Evolutionary conservation across 2,329 filamentous ascomycete genomes (phyloP).

Genomic region (Kalmusia sp.): DNA sequence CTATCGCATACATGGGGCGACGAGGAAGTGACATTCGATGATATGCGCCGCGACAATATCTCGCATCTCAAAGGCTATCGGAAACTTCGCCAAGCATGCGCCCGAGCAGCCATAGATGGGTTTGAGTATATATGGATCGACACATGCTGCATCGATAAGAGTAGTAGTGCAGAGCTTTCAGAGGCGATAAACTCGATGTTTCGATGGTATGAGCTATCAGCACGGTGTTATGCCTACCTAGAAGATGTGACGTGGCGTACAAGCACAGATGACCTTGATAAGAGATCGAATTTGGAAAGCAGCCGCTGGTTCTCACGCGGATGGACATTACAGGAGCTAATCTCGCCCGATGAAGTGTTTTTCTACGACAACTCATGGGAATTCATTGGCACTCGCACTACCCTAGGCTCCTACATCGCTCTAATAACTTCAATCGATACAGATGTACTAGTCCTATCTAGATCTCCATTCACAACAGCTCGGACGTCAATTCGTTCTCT

Average conservation of each 20-base stretch:
- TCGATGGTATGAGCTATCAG: constrained; percentile 12
- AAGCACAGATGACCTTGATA: background rate
- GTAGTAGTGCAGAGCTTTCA: background rate
- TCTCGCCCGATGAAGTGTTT: constrained; percentile 6
- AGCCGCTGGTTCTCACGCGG: constrained; percentile 17
- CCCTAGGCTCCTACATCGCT: background rate
- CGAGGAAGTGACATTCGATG: constrained; percentile 2
- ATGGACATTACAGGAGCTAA: constrained; percentile 16
- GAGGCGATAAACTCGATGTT: constrained; percentile 5
- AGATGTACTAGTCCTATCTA: background rate
- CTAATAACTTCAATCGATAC: background rate
- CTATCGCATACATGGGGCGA: constrained; percentile 13
- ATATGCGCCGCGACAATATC: background rate
- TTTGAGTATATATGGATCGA: constrained; percentile 16
- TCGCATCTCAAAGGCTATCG: background rate
- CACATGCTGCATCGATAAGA: constrained; percentile 16
- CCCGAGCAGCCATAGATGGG: background rate
- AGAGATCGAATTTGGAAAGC: background rate
- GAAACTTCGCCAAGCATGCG: background rate
- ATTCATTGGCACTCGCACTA: constrained; percentile 6
- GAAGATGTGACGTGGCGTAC: constrained; percentile 12
- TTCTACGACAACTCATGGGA: constrained; percentile 18
- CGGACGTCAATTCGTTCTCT: background rate
- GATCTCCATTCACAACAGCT: background rate
- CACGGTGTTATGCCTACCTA: constrained; percentile 13